Percentiles rank a stretch among this genome's conserved stretches.
These are phyloP conservation scores for Pleoardoris graminearum DNA, from an alignment of 2,329 filamentous ascomycete genomes.

Conservation along the genomic window DNA sequence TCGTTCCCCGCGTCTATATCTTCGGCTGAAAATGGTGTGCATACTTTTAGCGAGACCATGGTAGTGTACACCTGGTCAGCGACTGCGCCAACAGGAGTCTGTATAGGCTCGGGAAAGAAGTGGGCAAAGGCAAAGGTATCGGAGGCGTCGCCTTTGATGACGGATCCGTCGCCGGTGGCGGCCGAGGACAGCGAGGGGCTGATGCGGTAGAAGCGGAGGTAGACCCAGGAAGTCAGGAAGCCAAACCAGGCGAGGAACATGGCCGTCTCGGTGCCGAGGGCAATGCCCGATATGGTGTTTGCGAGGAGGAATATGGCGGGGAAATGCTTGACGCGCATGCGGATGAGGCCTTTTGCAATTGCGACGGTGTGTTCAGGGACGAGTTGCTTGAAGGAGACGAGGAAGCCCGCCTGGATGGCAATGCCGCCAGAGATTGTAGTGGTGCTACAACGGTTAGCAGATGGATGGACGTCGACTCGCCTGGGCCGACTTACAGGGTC, in stretches of 20 bases:
- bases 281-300: constrained; percentile 66
- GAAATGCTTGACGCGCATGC: constrained; percentile 82
- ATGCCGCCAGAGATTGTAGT: constrained; percentile 87
- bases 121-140: constrained; percentile 96
- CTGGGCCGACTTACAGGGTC: constrained; percentile 64
- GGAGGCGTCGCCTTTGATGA: constrained; percentile 84
- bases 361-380: constrained; percentile 96
- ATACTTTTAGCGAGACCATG: constrained; percentile 75
- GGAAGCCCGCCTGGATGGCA: constrained; percentile 86
- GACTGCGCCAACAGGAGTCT: constrained; percentile 75
- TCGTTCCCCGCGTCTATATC: constrained; percentile 75
- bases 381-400: constrained; percentile 96
- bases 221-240: constrained; percentile 88
- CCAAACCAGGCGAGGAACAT: constrained; percentile 79
- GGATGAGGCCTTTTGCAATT: constrained; percentile 83
- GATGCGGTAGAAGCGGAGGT: constrained; percentile 91
- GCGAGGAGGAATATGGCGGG: constrained; percentile 76
- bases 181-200: constrained; percentile 61
- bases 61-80: constrained; percentile 73
- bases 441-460: constrained; percentile 53
- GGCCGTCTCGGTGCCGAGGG: constrained; percentile 73
- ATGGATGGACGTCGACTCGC: neutral
- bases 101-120: constrained; percentile 86
- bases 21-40: constrained; percentile 81
- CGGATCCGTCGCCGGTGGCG: constrained; percentile 55